These are phyloP conservation scores for Thozetella sp. DNA, from an alignment of 495 filamentous ascomycete species.

Conservation along the genomic window DNA sequence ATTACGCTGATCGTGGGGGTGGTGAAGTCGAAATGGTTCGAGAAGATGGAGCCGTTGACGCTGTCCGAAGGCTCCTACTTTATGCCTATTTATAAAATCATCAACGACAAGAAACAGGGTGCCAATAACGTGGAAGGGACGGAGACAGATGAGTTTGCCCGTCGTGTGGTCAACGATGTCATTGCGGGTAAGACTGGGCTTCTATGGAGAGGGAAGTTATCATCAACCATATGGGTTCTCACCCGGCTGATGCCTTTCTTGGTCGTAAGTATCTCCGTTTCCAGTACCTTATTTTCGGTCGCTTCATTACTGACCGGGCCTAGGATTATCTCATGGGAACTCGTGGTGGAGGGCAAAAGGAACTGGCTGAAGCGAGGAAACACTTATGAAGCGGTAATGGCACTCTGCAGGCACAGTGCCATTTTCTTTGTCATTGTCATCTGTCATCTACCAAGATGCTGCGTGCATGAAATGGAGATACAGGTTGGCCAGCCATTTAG, in stretches of 20 bases:
- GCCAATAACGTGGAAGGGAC: background rate
- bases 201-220: background rate
- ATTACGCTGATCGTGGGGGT: constrained; percentile 12
- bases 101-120: background rate
- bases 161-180: background rate
- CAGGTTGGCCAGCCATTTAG: too few relatives aligned
- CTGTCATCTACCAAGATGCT: too few relatives aligned
- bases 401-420: too few relatives aligned
- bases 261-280: background rate
- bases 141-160: background rate
- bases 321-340: background rate
- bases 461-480: too few relatives aligned
- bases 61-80: background rate
- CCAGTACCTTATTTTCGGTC: background rate
- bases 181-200: background rate
- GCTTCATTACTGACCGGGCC: background rate
- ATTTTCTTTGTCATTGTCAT: too few relatives aligned
- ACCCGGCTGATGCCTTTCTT: background rate
- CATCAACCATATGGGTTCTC: background rate
- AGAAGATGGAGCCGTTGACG: background rate
- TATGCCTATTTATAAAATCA: background rate
- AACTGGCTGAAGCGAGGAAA: background rate
- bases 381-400: background rate
- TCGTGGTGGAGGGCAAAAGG: background rate
- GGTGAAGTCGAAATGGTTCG: background rate